A percentile compares a stretch with the other conserved stretches of the same genome.
phyloP scores from a whole-genome alignment of 2,329 filamentous ascomycete species.

The Cladosporium sp. region DNA sequence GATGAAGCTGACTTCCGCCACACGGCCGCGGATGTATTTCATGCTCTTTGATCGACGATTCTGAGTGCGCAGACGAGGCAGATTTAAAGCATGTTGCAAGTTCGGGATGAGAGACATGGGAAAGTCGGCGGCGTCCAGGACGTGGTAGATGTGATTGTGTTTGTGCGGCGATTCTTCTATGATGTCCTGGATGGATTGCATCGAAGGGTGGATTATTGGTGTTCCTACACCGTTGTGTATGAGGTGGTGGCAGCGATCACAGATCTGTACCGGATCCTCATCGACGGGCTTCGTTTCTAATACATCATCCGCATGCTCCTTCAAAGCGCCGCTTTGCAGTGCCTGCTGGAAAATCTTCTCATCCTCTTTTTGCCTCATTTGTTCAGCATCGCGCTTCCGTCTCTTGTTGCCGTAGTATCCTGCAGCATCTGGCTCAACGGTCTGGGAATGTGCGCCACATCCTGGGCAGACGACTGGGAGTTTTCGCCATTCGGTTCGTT shows the following conservation, averaged over 20 bases:
- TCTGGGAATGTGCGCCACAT: constrained; percentile 58
- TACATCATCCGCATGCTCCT: constrained; percentile 23
- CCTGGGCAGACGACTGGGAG: constrained; percentile 49
- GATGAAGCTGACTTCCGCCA: constrained; percentile 80
- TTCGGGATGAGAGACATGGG: constrained; percentile 85
- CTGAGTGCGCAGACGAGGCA: constrained; percentile 69
- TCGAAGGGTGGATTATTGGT: constrained; percentile 72
- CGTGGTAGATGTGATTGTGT: constrained; percentile 90
- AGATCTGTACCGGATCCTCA: constrained; percentile 52
- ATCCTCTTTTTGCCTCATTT: constrained; percentile 29
- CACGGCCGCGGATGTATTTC: constrained; percentile 62
- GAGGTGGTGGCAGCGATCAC: constrained; percentile 81
- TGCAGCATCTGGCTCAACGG: constrained; percentile 48
- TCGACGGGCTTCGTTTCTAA: not conserved
- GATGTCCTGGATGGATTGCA: constrained; percentile 76
- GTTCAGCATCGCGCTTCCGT: constrained; percentile 37
- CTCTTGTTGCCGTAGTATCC: constrained; percentile 50
- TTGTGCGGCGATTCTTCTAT: constrained; percentile 84
- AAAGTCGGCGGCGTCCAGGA: constrained; percentile 93
- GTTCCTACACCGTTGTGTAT: constrained; percentile 67
- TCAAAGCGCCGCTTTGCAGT: constrained; percentile 28
- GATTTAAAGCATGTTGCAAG: constrained; percentile 63
- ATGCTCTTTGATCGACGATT: constrained; percentile 70
- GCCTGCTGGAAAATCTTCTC: constrained; percentile 33
- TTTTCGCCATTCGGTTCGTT: constrained; percentile 4